phyloP scores from a whole-genome alignment of 192 early-diverging fungal genomes.

The Coemansia sp. region DNA sequence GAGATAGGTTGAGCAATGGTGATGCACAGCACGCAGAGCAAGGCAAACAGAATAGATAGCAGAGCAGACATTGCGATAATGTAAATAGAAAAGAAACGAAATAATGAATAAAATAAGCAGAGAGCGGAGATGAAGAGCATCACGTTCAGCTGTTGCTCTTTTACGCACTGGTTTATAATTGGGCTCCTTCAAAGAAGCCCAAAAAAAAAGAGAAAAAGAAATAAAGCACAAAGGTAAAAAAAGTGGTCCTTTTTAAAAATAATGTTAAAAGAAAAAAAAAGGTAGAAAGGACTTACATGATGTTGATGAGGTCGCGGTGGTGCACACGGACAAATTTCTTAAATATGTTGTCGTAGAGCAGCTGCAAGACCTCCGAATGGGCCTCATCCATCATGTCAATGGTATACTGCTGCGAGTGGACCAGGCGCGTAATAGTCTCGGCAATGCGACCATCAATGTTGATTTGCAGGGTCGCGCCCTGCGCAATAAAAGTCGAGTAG shows the following conservation, averaged over 20 bases:
- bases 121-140: neutral
- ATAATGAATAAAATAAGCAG: neutral
- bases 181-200: neutral
- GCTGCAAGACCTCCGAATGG: constrained; percentile 57
- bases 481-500: constrained; percentile 57
- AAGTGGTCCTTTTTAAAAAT: neutral
- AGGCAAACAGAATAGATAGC: neutral
- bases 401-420: constrained; percentile 55
- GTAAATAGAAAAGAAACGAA: neutral
- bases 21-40: constrained; percentile 1
- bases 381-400: constrained; percentile 62
- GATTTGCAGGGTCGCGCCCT: constrained; percentile 54
- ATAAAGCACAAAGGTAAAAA: too few species aligned
- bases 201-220: too few species aligned
- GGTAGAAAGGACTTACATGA: constrained; percentile 33
- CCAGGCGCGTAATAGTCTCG: constrained; percentile 45
- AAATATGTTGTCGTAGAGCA: constrained; percentile 61
- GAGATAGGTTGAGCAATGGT: neutral
- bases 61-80: neutral
- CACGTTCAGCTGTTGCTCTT: too few species aligned
- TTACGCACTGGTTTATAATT: neutral
- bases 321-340: constrained; percentile 58
- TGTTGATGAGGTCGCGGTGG: constrained; percentile 50
- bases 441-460: constrained; percentile 55
- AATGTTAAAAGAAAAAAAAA: too few species aligned